Base-by-base conservation (phyloP, 2,329 filamentous ascomycete genomes). In the Exophiala phaeomuriformis region DNA sequence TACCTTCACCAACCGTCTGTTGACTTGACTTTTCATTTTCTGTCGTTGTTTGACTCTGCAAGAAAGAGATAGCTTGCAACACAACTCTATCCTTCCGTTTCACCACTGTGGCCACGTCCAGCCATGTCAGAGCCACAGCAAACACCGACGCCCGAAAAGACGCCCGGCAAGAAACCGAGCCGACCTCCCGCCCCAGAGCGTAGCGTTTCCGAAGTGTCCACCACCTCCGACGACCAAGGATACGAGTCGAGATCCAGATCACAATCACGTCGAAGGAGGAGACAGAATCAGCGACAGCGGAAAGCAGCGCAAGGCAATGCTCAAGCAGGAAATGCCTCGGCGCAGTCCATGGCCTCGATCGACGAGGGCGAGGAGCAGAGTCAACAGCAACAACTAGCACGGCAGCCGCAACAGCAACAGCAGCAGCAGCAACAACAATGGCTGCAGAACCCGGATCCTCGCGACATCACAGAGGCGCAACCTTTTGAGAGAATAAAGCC, bases 401-500 rank as follows among this genome's bases (percentile, higher is more conserved):
- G 57, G 12, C 49, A 56, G 29, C 45, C 45, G n/a, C 31, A 49
- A 47, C 46, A 46, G 9, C 53, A 47, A 32, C 55, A 63, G 30
- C 49, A 56, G 31, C 47, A 46, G n/a, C 31, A 49, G 48, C 46
- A 46, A 7, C 53, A 56, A 30, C 47, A 63, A 32, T 59, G 56
- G 57, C 51, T 62, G 35, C 54, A 59, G 43, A 60, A 63, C 55
- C 49, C 57, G 30, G 45, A 55, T 44, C 49, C 60, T n/a, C 45
- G 48, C 76, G 64, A 76, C 75, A 60, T 75, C 72, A 77, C 75
- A 40, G 67, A 70, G 55, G 75, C 76, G 71, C 70, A 74, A 53
- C 73, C 75, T 31, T 79, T 80, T 57, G 76, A 80, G 64, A 74
- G 73, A 43, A 79, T 80, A 58, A 77, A 77, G 5, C 76, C 76